These are phyloP conservation scores for Penstemon barbatus DNA, from an alignment of 257 asterid species.

Conservation along the genomic window DNA sequence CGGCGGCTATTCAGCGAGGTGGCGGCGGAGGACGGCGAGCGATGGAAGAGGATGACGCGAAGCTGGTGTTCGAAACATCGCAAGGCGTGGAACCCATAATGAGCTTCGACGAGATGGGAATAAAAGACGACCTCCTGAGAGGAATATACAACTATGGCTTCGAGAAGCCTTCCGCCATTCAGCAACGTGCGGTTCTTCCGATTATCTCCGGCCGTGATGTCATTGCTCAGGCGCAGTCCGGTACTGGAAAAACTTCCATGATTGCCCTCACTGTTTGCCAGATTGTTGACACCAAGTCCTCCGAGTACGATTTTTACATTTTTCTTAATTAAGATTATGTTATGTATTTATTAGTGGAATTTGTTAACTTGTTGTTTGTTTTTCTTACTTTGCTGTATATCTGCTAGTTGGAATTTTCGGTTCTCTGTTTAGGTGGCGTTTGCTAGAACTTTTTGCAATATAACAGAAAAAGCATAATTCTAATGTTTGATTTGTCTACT, in stretches of 20 bases:
- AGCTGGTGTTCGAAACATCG: slow-evolving; percentile 73
- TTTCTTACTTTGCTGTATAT: no score
- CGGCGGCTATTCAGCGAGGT: slow-evolving; percentile 53
- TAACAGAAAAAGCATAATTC: no score
- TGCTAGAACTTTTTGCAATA: no score
- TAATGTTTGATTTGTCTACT: no score
- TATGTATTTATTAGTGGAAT: no score
- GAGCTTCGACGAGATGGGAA: slow-evolving; percentile 90
- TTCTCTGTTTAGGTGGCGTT: no score
- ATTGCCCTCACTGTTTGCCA: slow-evolving; percentile 92
- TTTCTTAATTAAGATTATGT: neutral
- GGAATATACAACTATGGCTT: slow-evolving; percentile 85
- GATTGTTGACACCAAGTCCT: slow-evolving; percentile 80
- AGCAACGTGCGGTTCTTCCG: slow-evolving; percentile 82
- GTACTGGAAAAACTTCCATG: slow-evolving; percentile 94
- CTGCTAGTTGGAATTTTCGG: no score
- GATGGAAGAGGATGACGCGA: slow-evolving; percentile 59
- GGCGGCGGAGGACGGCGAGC: slow-evolving; percentile 42
- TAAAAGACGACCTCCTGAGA: slow-evolving; percentile 73
- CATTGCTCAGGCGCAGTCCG: slow-evolving; percentile 92
- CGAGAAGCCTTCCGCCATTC: slow-evolving; percentile 94
- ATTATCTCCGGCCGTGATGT: slow-evolving; percentile 86
- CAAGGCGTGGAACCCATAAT: slow-evolving; percentile 80
- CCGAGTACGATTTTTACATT: slow-evolving; percentile 53
- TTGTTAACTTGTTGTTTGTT: no score